Evolutionary conservation across 345 rosid genomes (phyloP).

Genomic region (Dovyalis caffra): DNA sequence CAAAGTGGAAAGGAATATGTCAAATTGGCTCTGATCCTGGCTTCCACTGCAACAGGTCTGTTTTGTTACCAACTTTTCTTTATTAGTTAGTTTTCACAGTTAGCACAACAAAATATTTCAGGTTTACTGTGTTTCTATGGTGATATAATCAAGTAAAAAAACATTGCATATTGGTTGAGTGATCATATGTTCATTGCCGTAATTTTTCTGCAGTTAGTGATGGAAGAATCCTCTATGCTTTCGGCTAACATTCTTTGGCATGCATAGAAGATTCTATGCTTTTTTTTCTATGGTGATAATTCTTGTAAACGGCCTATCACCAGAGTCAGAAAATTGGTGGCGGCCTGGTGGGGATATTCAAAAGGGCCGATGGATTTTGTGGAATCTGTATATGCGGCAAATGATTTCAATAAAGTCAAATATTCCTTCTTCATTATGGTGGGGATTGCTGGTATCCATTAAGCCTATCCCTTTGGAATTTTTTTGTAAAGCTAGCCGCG

Average conservation of each 20-base stretch:
- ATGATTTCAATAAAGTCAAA: background rate
- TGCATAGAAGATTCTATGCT: no score
- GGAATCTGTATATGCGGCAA: background rate
- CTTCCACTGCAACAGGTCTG: slow-evolving; percentile 29
- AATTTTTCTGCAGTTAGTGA: background rate
- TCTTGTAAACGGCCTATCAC: background rate
- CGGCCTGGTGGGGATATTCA: background rate
- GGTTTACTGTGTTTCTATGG: background rate
- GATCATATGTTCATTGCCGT: background rate
- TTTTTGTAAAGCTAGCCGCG: no score
- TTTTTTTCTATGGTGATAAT: no score
- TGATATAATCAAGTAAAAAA: background rate
- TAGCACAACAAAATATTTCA: no score
- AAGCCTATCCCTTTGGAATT: background rate
- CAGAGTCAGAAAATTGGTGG: background rate
- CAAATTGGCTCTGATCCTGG: slow-evolving; percentile 11
- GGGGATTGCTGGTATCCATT: background rate
- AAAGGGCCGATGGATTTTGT: background rate
- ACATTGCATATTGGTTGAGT: background rate
- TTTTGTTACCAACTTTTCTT: background rate
- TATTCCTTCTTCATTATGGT: background rate
- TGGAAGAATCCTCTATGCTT: background rate
- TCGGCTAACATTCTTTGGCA: background rate
- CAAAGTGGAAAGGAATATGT: slow-evolving; percentile 33
- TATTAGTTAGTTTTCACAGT: no score